phyloP scores from a whole-genome alignment of 306 rosid species.

The cucumber (Cucumis sativus) region DNA sequence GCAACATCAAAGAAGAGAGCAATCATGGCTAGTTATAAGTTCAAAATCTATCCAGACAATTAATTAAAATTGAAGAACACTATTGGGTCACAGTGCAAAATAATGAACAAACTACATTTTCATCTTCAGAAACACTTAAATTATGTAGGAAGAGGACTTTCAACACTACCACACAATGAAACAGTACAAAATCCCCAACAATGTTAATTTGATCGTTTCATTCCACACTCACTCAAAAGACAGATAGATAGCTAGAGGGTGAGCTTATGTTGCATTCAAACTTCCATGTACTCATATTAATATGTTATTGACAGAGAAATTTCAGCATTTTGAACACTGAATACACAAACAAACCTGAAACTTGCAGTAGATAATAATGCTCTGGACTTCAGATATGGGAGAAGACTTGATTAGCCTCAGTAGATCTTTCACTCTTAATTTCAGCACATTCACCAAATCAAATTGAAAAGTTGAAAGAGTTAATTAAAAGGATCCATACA shows the following conservation, averaged over 20 bases:
- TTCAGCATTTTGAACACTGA: slow-evolving; percentile 9
- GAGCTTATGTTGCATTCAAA: neutral
- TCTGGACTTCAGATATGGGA: slow-evolving; percentile 53
- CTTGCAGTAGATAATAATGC: slow-evolving; percentile 90
- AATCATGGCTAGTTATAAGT: slow-evolving; percentile 3
- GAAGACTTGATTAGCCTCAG: slow-evolving; percentile 59
- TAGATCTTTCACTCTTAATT: slow-evolving; percentile 66
- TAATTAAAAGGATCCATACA: slow-evolving; percentile 1
- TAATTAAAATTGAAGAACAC: slow-evolving; percentile 1
- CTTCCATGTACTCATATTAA: neutral
- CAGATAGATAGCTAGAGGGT: neutral
- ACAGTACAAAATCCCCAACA: neutral
- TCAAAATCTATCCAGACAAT: neutral
- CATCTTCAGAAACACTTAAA: neutral
- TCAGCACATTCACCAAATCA: slow-evolving; percentile 11
- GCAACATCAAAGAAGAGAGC: slow-evolving; percentile 22
- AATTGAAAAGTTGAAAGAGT: slow-evolving; percentile 8
- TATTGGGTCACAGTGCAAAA: neutral
- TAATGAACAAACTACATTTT: neutral
- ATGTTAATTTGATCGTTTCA: neutral
- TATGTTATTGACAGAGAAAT: neutral
- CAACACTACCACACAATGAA: neutral
- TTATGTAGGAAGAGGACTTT: neutral
- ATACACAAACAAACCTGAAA: slow-evolving; percentile 55
- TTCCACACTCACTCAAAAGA: neutral